Evolutionary conservation across 345 rosid species (phyloP).

Genomic region (Syzygium jambos): DNA sequence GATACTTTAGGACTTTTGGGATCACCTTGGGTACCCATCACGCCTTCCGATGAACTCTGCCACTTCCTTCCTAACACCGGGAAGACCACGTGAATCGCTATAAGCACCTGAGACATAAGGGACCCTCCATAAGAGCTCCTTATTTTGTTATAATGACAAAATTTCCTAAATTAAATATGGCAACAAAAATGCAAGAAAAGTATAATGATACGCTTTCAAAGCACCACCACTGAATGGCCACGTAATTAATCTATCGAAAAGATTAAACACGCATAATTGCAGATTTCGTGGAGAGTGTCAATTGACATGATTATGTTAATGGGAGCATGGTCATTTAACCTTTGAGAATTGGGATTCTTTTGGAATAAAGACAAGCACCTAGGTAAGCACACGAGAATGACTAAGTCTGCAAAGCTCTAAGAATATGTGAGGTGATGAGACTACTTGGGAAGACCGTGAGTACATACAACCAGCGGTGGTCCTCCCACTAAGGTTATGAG

Average conservation of each 20-base stretch:
- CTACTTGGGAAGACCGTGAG: neutral
- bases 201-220: neutral
- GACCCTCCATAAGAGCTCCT: neutral
- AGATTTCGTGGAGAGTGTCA: neutral
- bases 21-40: constrained; percentile 95
- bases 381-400: neutral
- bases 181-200: neutral
- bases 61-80: constrained; percentile 87
- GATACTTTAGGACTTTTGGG: neutral
- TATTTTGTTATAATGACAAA: neutral
- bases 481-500: neutral
- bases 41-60: constrained; percentile 89
- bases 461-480: neutral
- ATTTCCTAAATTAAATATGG: neutral
- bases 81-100: constrained; percentile 93
- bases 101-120: constrained; percentile 62
- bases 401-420: neutral
- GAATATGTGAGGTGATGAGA: neutral
- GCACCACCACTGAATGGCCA: neutral
- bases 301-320: neutral
- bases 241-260: neutral
- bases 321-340: neutral
- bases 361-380: neutral
- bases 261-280: neutral
- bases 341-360: neutral